phyloP scores from a whole-genome alignment of 2,329 filamentous ascomycete species.

The Talaromyces funiculosus region DNA sequence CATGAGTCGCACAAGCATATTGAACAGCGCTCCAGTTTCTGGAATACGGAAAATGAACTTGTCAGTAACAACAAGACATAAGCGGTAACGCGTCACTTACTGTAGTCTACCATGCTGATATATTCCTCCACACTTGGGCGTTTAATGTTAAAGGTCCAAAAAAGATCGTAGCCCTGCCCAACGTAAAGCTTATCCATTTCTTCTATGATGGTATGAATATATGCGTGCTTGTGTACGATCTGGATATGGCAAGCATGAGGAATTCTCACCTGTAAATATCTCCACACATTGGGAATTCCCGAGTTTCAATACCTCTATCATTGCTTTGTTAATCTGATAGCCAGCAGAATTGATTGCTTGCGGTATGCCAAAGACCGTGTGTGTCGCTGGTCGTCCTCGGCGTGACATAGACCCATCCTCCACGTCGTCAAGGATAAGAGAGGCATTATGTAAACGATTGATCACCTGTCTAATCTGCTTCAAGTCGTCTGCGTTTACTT shows the following conservation, averaged over 20 bases:
- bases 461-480: too few species aligned
- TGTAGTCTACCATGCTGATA: conserved; percentile 22
- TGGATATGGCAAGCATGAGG: too few species aligned
- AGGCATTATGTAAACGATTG: neutral
- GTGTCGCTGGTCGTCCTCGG: neutral
- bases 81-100: too few species aligned
- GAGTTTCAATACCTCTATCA: neutral
- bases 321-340: neutral
- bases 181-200: neutral
- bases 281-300: neutral
- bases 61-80: too few species aligned
- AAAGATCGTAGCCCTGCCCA: neutral
- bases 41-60: too few species aligned
- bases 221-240: too few species aligned
- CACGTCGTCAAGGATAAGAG: neutral
- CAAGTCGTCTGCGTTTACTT: too few species aligned
- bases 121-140: conserved; percentile 20
- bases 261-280: neutral
- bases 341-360: neutral
- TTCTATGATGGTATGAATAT: too few species aligned
- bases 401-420: neutral
- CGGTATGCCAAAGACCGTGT: neutral
- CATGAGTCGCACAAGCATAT: neutral
- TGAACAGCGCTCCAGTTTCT: conserved; percentile 20
- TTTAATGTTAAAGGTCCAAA: conserved; percentile 1